Conservation (phyloP, 2,329 filamentous ascomycete genomes). For the Dothiorella sarmentorum region DNA sequence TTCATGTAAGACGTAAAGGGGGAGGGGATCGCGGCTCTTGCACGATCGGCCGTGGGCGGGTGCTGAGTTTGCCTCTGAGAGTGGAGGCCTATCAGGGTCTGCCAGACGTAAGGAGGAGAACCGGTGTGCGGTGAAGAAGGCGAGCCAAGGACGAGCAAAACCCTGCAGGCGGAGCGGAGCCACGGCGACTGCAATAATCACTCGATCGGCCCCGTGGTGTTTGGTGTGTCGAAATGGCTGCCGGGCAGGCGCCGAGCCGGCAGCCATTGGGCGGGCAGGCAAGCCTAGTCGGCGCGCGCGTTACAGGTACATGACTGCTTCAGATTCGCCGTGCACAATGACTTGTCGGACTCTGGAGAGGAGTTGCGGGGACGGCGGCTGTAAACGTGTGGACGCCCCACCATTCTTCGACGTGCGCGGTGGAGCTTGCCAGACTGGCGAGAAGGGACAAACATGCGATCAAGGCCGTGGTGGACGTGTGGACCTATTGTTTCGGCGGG, state of each 20-base stretch:
- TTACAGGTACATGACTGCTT: slow-evolving; percentile 13
- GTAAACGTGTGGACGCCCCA: slow-evolving; percentile 14
- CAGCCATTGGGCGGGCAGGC: neutral
- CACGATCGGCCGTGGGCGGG: neutral
- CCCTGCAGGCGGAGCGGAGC: slow-evolving; percentile 3
- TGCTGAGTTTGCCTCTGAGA: slow-evolving; percentile 6
- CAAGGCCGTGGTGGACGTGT: neutral
- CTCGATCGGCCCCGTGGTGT: slow-evolving; percentile 5
- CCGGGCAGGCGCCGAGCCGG: neutral
- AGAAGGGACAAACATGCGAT: slow-evolving; percentile 13
- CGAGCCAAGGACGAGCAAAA: slow-evolving; percentile 1
- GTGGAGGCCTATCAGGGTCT: neutral
- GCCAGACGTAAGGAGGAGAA: slow-evolving; percentile 1
- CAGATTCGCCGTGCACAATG: slow-evolving; percentile 16
- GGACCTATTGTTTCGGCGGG: neutral
- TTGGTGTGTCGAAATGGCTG: neutral
- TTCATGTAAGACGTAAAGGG: neutral
- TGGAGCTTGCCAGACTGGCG: slow-evolving; percentile 14
- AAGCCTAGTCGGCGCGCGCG: slow-evolving; percentile 11
- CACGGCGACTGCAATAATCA: neutral
- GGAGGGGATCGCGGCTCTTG: slow-evolving; percentile 10
- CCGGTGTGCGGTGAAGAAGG: slow-evolving; percentile 4
- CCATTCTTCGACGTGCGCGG: slow-evolving; percentile 13
- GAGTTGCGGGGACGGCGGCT: slow-evolving; percentile 15
- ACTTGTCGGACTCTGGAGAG: slow-evolving; percentile 7